phyloP scores from a whole-genome alignment of 306 rosid species.

The Vigna nakashimae region DNA sequence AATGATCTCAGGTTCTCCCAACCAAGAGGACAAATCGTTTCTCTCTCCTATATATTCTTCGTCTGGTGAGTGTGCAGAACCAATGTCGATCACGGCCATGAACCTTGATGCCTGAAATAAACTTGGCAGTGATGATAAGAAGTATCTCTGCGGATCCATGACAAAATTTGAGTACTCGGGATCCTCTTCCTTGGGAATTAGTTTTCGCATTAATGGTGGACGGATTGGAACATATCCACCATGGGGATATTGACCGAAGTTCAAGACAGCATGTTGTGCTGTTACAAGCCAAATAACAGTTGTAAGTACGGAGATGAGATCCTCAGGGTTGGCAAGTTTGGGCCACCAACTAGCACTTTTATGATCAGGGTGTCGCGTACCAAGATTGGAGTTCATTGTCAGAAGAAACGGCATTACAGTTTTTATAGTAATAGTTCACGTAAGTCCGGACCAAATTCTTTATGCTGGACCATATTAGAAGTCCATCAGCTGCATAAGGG shows the following conservation, averaged over 20 bases:
- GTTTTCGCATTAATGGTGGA: slow-evolving; percentile 45
- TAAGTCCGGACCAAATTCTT: slow-evolving; percentile 48
- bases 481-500: slow-evolving; percentile 56
- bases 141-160: slow-evolving; percentile 43
- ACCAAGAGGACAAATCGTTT: slow-evolving; percentile 46
- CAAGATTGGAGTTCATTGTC: slow-evolving; percentile 54
- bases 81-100: slow-evolving; percentile 52
- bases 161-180: slow-evolving; percentile 39
- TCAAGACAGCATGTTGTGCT: slow-evolving; percentile 56
- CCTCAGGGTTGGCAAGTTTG: slow-evolving; percentile 47
- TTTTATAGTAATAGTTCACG: slow-evolving; percentile 52
- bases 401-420: slow-evolving; percentile 32
- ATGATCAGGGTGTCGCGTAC: slow-evolving; percentile 54
- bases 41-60: slow-evolving; percentile 54
- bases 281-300: slow-evolving; percentile 46
- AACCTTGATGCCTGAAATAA: slow-evolving; percentile 54
- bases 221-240: slow-evolving; percentile 45
- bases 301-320: slow-evolving; percentile 50
- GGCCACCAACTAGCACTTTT: slow-evolving; percentile 58
- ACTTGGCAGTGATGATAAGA: slow-evolving; percentile 48
- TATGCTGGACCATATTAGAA: slow-evolving; percentile 57
- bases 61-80: slow-evolving; percentile 56
- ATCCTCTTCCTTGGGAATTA: slow-evolving; percentile 46
- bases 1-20: slow-evolving; percentile 49
- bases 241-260: slow-evolving; percentile 54